Percentiles rank a stretch among this genome's conserved stretches.
Evolutionary conservation across 1,284 basidiomycete species (phyloP).

Genomic region (Farysia itapuensis): DNA sequence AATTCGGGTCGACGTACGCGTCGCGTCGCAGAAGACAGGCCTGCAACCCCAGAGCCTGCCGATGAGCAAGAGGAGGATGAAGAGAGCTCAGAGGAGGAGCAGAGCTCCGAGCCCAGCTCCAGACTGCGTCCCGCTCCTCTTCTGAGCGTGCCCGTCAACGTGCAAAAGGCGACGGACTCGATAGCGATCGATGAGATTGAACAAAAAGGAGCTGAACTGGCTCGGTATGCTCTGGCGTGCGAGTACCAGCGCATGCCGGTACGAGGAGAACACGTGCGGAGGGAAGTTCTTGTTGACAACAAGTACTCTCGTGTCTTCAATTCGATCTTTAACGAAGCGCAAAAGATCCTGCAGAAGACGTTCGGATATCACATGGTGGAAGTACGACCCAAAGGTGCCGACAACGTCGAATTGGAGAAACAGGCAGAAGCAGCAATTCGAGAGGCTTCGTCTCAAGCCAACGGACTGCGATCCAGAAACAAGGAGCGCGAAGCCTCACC

Average conservation of each 20-base stretch:
- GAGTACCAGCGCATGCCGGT: constrained; percentile 33
- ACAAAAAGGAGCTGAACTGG: constrained; percentile 40
- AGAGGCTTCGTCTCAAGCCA: constrained; percentile 12
- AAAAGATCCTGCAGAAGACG: constrained; percentile 32
- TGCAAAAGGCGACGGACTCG: constrained; percentile 12
- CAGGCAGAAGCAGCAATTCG: constrained; percentile 20
- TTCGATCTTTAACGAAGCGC: constrained; percentile 43
- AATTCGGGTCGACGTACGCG: too few species aligned
- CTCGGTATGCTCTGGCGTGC: constrained; percentile 37
- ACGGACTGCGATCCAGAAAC: constrained; percentile 12
- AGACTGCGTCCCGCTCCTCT: too few species aligned
- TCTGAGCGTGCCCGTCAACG: too few species aligned
- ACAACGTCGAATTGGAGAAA: constrained; percentile 33
- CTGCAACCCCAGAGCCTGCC: too few species aligned
- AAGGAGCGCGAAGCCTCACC: constrained; percentile 4
- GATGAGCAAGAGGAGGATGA: constrained; percentile 9
- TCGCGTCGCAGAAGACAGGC: too few species aligned
- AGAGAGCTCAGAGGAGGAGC: too few species aligned
- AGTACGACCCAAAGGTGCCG: constrained; percentile 36
- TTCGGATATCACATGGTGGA: constrained; percentile 46
- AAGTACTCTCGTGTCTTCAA: constrained; percentile 20
- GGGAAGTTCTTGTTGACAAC: constrained; percentile 24
- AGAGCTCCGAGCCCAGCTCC: too few species aligned
- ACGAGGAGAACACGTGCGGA: constrained; percentile 31
- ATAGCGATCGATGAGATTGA: constrained; percentile 26